phyloP scores from a whole-genome alignment of 2,329 filamentous ascomycete genomes.

The Talaromyces sp. region DNA sequence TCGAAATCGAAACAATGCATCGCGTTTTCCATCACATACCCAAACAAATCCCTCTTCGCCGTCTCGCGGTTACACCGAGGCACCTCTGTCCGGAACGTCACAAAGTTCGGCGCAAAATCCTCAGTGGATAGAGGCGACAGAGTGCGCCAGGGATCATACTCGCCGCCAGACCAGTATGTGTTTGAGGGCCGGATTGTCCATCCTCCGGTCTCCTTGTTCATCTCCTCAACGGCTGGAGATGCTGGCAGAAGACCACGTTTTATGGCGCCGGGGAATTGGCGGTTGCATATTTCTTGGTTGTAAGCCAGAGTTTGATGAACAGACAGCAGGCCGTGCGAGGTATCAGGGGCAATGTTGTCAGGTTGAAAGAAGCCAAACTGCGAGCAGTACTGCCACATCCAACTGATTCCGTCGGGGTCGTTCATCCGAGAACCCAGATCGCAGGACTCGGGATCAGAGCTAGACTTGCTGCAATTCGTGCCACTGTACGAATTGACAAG shows the following conservation, averaged over 20 bases:
- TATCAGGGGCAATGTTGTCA: conserved; percentile 35
- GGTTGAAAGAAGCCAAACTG: conserved; percentile 50
- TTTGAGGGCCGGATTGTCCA: conserved; percentile 51
- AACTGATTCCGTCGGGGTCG: conserved; percentile 37
- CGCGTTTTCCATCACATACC: conserved; percentile 41
- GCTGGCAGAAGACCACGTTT: conserved; percentile 36
- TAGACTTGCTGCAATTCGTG: conserved; percentile 36
- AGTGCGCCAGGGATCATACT: conserved; percentile 51
- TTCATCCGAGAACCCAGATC: conserved; percentile 29
- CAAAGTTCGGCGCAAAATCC: conserved; percentile 31
- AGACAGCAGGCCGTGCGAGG: conserved; percentile 43
- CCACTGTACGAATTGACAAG: conserved; percentile 35
- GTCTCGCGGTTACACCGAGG: conserved; percentile 40
- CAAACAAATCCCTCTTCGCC: conserved; percentile 39
- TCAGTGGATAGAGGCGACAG: conserved; percentile 41
- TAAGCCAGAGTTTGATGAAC: conserved; percentile 43
- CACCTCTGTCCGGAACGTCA: conserved; percentile 34
- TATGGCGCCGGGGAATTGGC: conserved; percentile 43
- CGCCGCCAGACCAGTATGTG: conserved; percentile 46
- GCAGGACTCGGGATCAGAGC: conserved; percentile 26
- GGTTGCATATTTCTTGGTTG: conserved; percentile 42
- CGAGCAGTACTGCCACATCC: conserved; percentile 51
- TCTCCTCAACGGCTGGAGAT: conserved; percentile 32
- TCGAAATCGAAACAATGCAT: conserved; percentile 49
- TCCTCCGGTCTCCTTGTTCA: conserved; percentile 45